phyloP scores from a whole-genome alignment of 805 yeast genomes.

The Hanseniaspora vineae region DNA sequence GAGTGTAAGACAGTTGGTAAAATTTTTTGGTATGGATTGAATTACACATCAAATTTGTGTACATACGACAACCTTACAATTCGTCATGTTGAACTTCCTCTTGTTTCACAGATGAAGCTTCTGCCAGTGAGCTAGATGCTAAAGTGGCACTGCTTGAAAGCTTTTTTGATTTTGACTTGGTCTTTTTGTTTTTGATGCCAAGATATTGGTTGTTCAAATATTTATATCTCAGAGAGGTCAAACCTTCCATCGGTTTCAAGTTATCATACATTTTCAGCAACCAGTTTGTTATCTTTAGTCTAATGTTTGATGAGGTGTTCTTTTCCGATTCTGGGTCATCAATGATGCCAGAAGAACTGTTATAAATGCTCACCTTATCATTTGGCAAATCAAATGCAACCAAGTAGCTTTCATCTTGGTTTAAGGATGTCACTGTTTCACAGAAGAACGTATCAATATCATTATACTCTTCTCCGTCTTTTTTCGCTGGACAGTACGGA shows the following conservation, averaged over 20 bases:
- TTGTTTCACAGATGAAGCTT: not conserved
- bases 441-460: not conserved
- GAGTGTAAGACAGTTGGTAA: too few relatives aligned
- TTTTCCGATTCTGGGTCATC: not conserved
- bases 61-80: not conserved
- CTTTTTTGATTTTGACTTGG: not conserved
- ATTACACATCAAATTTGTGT: too few relatives aligned
- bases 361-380: too few relatives aligned
- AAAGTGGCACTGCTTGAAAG: not conserved
- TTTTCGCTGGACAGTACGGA: not conserved
- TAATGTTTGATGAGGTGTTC: conserved; percentile 4
- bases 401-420: conserved; percentile 10
- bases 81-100: not conserved
- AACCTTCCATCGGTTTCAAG: conserved; percentile 21
- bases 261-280: conserved; percentile 7
- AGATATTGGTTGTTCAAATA: conserved; percentile 12
- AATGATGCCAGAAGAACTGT: too few relatives aligned
- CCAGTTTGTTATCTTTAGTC: conserved; percentile 14
- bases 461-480: not conserved
- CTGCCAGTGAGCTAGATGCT: not conserved
- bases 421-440: conserved; percentile 4
- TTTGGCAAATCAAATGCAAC: conserved; percentile 12
- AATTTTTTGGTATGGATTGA: too few relatives aligned
- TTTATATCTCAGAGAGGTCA: conserved; percentile 16
- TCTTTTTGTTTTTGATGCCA: conserved; percentile 9